Evolutionary conservation across 2,329 filamentous ascomycete species (phyloP).

Genomic region (Gnomoniopsis sp.): DNA sequence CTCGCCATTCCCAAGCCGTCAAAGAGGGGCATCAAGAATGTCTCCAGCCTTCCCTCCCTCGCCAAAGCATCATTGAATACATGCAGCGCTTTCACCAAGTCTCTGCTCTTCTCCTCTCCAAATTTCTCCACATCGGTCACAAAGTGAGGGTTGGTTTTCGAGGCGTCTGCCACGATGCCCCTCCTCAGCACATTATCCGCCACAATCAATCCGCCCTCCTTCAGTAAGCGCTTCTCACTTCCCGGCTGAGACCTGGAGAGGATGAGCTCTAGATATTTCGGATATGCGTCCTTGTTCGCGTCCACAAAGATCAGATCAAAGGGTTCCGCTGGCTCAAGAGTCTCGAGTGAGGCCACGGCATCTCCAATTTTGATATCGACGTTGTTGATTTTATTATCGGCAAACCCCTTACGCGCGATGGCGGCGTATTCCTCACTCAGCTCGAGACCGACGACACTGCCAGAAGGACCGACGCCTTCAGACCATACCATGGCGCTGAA

Average conservation of each 20-base stretch:
- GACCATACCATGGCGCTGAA: constrained; percentile 48
- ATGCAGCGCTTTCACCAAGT: constrained; percentile 21
- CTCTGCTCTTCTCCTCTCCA: constrained; percentile 6
- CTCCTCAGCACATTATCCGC: constrained; percentile 52
- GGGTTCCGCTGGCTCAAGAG: constrained; percentile 35
- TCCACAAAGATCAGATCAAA: constrained; percentile 55
- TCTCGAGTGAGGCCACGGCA: constrained; percentile 37
- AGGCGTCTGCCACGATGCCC: constrained; percentile 42
- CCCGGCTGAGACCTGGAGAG: constrained; percentile 40
- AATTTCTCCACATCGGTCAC: constrained; percentile 4
- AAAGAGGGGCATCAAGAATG: constrained; percentile 35
- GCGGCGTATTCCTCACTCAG: constrained; percentile 40
- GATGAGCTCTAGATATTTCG: constrained; percentile 43
- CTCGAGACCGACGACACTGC: constrained; percentile 44
- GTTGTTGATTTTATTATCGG: constrained; percentile 38
- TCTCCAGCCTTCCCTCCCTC: constrained; percentile 29
- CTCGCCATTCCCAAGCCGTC: constrained; percentile 33
- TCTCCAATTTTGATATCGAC: constrained; percentile 45
- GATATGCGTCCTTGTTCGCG: constrained; percentile 51
- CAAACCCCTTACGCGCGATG: constrained; percentile 36
- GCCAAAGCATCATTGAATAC: constrained; percentile 33
- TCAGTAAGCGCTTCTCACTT: constrained; percentile 37
- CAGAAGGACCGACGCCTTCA: constrained; percentile 40
- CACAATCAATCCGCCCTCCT: constrained; percentile 47
- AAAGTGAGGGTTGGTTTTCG: constrained; percentile 27